Evolutionary conservation across 306 rosid genomes (phyloP), one percentile per base, ranked within the genome.

Genomic region (Pachyrhizus erosus): DNA sequence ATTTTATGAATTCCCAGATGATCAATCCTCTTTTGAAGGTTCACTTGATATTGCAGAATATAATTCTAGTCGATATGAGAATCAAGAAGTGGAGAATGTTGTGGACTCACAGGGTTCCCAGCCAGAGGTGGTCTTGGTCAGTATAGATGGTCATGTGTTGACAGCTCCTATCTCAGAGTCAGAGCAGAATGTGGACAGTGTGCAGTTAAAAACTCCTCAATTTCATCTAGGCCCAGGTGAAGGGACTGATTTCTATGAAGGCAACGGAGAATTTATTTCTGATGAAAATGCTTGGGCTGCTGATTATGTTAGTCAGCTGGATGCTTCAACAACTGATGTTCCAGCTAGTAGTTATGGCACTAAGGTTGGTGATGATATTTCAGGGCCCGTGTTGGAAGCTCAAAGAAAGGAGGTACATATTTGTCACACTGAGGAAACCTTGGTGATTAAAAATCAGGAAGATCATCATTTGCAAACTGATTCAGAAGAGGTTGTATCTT

Each of bases 211-310:
- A 84, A 93, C 87, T 18, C 97, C 99, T 70, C 96, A 91, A 66
- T 96, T 96, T 79, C 97, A 96, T 89, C 86, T 92, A 21, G 99
- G 97, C 33, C 99, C 97, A 0, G 98, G 91, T 77, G 96, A 93
- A 76, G 96, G 77, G 81, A 65, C 97, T 5, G 93, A 91, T 21
- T 82, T 92, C 76, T 89, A 89, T 87, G 97, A 88, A 88, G 97
- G 82, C 76, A 83, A 70, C 37, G 92, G 70, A 43, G 97, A 90
- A 83, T 81, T 91, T 75, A 45, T 83, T 87, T 70, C 94, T 0
- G 91, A 81, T 26, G 92, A 90, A 81, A 79, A 52, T 90, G 88
- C 71, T 84, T 96, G 94, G 98, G 89, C 96, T 68, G 89, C 83
- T 14, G 92, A 89, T 86, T 91, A 92, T 74, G 80, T 91, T 60